phyloP scores from a whole-genome alignment of 805 yeast genomes.

The Jamesozyma hellenica region DNA sequence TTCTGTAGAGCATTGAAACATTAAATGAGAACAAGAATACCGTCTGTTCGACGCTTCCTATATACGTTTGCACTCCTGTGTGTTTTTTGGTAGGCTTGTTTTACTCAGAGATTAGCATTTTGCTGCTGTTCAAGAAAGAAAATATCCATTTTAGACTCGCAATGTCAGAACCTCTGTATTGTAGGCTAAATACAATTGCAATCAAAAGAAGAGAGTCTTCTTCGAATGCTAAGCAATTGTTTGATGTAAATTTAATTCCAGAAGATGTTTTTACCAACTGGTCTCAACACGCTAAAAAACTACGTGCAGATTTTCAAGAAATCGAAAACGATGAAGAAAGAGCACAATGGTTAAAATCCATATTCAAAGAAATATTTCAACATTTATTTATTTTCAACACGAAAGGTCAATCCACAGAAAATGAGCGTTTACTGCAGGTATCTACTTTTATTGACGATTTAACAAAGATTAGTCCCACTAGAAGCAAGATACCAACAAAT shows the following conservation, averaged over 20 bases:
- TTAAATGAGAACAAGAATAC: too few relatives aligned
- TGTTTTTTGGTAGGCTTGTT: too few relatives aligned
- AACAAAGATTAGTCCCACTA: background rate
- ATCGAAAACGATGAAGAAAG: constrained; percentile 11
- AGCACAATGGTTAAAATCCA: constrained; percentile 16
- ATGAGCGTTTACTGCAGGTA: background rate
- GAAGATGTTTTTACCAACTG: constrained; percentile 10
- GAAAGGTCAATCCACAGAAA: background rate
- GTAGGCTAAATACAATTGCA: constrained; percentile 13
- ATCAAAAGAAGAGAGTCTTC: constrained; percentile 2
- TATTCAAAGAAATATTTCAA: constrained; percentile 13
- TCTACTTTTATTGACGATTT: constrained; percentile 8
- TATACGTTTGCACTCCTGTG: too few relatives aligned
- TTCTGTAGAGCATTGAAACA: too few relatives aligned
- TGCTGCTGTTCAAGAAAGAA: too few relatives aligned
- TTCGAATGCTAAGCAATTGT: background rate
- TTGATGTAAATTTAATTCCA: constrained; percentile 5
- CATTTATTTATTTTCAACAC: constrained; percentile 5
- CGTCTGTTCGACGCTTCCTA: too few relatives aligned
- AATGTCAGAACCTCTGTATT: constrained; percentile 8
- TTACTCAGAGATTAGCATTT: too few relatives aligned
- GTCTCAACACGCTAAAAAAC: constrained; percentile 6
- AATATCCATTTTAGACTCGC: background rate
- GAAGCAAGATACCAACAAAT: background rate
- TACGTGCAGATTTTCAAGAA: constrained; percentile 8